Evolutionary conservation across 495 filamentous ascomycete genomes (phyloP), one percentile per base, ranked within the genome.

Genomic region (Penicillium chermesinum): DNA sequence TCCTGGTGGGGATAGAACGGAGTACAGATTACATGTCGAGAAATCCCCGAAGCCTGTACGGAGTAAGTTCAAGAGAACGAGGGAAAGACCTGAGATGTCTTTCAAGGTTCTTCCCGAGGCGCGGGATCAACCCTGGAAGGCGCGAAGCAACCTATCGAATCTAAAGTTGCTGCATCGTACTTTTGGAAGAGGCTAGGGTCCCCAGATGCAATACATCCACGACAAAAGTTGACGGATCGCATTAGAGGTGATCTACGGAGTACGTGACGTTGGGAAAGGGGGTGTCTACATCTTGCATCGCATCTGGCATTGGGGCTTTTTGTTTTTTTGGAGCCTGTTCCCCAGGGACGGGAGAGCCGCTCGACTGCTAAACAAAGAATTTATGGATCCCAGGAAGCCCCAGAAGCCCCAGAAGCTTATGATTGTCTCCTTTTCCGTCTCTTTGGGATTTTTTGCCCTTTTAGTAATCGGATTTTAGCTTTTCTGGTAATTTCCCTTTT

Each of bases 321-420:
- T 30, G 25, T 4, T 4, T 10, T 10, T 30, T 7, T 17, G 44
- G 56, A 62, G 54, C 63, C 62, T 65, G 53, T 58, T 57, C 59
- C 55, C 58, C 60, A 38, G 64, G 59, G 55, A 62, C 61, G 64
- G 66, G 63, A 66, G 63, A 67, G 66, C 62, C 64, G 61, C 61
- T 55, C 40, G 21, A 19, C 45, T 54, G 46, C 55, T 55, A 54
- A 59, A 56, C 51, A 61, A 58, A 57, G 53, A 55, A 57, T 53
- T 34, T 17, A 47, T 35, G 48, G 47, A 46, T 20, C 48, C 43
- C 38, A 44, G 14, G n/a, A 44, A n/a, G n/a, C n/a, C n/a, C n/a
- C n/a, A 30, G 4, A 10, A n/a, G 35, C 15, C 15, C 12, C 35
- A 5, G 5, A 14, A 37, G 16, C 15, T 45, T 45, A 25, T 27